Percentiles rank a stretch among this genome's conserved stretches.
Evolutionary conservation across 2,329 filamentous ascomycete genomes (phyloP).

Genomic region (Xylaria multiplex): DNA sequence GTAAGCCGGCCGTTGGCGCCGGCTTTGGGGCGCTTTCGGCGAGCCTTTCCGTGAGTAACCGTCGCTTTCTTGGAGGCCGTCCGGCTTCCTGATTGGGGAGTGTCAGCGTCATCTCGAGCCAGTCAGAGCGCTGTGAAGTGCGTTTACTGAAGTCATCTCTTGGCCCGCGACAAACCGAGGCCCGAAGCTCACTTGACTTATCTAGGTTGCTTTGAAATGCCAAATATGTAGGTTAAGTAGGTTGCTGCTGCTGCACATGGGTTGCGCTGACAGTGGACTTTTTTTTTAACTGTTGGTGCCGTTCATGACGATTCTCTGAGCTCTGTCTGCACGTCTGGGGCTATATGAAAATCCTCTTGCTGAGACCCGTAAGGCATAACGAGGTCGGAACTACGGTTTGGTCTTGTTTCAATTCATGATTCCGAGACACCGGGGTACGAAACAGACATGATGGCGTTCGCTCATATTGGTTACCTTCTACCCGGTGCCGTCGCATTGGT

Average conservation of each 20-base stretch:
- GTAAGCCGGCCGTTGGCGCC: background rate
- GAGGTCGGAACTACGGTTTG: background rate
- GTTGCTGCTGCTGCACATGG: background rate
- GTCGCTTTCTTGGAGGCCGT: slow-evolving; percentile 1
- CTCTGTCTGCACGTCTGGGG: background rate
- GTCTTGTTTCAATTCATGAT: background rate
- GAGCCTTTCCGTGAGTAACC: slow-evolving; percentile 34
- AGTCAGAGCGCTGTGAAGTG: background rate
- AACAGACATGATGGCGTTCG: slow-evolving; percentile 20
- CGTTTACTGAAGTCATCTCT: slow-evolving; percentile 7
- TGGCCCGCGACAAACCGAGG: slow-evolving; percentile 37
- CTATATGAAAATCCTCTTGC: slow-evolving; percentile 3
- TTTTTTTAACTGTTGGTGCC: background rate
- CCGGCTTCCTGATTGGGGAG: slow-evolving; percentile 8
- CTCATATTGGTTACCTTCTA: slow-evolving; percentile 30
- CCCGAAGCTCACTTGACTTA: background rate
- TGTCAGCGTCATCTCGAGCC: slow-evolving; percentile 12
- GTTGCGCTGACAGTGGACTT: background rate
- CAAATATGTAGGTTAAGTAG: slow-evolving; percentile 8
- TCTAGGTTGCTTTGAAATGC: slow-evolving; percentile 11
- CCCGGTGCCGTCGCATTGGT: slow-evolving; percentile 24
- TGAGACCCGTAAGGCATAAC: background rate
- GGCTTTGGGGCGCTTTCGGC: background rate
- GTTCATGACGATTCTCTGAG: background rate
- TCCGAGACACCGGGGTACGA: background rate